Evolutionary conservation across 106 monocot species (phyloP), one percentile per base, ranked within the genome.

Genomic region (Ottelia alismoides): DNA sequence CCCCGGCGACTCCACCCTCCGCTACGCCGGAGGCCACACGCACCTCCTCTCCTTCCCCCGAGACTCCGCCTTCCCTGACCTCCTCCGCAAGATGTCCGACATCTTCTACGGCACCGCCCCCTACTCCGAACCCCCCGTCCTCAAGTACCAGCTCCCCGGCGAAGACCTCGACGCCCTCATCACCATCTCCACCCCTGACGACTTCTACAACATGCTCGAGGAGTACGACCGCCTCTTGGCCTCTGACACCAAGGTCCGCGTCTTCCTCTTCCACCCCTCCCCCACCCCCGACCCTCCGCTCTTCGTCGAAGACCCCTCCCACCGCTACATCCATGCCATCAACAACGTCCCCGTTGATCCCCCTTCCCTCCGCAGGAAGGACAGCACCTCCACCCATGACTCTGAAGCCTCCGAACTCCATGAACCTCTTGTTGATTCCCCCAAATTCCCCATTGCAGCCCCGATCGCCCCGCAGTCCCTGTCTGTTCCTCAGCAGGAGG

Each of bases 181-280:
- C 62, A 80, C 87, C 11, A 78, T 94, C 23, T 81, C 88, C 25
- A 65, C 69, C 20, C 44, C 61, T 3, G 93, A 94, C 66, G 93
- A 94, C 50, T 65, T 94, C 27, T 87, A 94, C 20, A 88, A 94
- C 68, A 88, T 94, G 88, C 63, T 94, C 80, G 93, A 94, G 49
- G 93, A 94, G 74, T 84, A 78, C 65, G 93, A 84, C 25, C 80
- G 75, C 59, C 45, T 53, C 9, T 48, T 30, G 20, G 78, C 76
- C 14, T 76, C 74, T 5, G 76, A 83, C 27, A 73, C 71, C 20
- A 77, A 84, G 63, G 65, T 90, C 17, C 73, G 89, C 18, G 69
- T 77, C 18, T 90, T 90, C 66, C 47, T 60, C 7, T 70, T 76
- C 20, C 47, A 47, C 16, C 56, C 60, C n/a, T 21, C n/a, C 50